Percentiles rank a stretch among this genome's conserved stretches.
These are phyloP conservation scores for Saccharomyces cerevisiae DNA, from an alignment of 805 yeast genomes.

Conservation along the genomic window DNA sequence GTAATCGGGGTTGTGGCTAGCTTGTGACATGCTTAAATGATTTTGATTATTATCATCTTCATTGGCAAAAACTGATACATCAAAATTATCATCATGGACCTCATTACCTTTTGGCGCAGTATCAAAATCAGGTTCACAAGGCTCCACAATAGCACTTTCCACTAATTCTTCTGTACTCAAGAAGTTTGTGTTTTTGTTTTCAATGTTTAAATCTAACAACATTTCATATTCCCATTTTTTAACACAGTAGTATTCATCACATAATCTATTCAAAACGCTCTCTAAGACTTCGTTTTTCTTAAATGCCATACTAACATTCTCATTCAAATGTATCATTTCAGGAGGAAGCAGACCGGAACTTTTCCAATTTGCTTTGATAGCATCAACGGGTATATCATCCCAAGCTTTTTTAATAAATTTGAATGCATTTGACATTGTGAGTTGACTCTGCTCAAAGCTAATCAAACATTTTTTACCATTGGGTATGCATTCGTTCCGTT, in stretches of 20 bases:
- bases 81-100: background rate
- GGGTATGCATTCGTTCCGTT: background rate
- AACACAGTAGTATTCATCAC: conserved; percentile 40
- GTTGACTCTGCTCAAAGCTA: conserved; percentile 34
- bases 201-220: conserved; percentile 41
- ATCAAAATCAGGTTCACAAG: conserved; percentile 27
- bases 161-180: conserved; percentile 54
- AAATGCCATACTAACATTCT: conserved; percentile 27
- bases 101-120: background rate
- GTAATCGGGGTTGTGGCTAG: background rate
- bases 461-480: conserved; percentile 13
- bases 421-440: conserved; percentile 48
- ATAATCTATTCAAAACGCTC: conserved; percentile 35
- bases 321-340: conserved; percentile 22
- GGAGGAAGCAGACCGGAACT: conserved; percentile 37
- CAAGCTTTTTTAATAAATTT: conserved; percentile 53
- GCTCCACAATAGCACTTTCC: conserved; percentile 50
- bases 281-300: conserved; percentile 34
- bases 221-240: conserved; percentile 53
- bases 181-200: conserved; percentile 38
- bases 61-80: background rate
- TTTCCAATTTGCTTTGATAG: conserved; percentile 38
- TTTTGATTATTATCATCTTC: background rate
- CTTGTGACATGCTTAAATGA: background rate
- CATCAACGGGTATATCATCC: conserved; percentile 35